Percentiles rank a stretch among this genome's conserved stretches.
phyloP scores from a whole-genome alignment of 352 stramenopile genomes.

The Globisporangium yorkense region DNA sequence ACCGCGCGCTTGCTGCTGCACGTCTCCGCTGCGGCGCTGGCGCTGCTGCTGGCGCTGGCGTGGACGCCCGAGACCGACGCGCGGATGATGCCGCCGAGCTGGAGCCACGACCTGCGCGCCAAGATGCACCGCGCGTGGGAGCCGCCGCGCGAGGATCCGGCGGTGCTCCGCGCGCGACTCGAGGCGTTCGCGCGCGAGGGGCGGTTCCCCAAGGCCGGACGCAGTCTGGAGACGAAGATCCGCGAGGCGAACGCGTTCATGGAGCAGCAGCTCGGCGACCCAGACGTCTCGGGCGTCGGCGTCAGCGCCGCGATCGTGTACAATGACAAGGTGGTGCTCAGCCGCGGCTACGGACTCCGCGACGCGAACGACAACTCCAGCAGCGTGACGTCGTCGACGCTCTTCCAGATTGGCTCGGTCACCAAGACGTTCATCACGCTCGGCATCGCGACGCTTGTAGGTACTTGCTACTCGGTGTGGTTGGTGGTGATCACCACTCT shows the following conservation, averaged over 20 bases:
- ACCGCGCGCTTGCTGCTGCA: background rate
- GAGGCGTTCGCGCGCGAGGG: constrained; percentile 24
- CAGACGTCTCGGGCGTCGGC: constrained; percentile 30
- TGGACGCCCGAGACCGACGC: background rate
- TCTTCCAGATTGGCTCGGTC: constrained; percentile 69
- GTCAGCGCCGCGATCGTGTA: constrained; percentile 43
- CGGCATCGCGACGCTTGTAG: constrained; percentile 32
- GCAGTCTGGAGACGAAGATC: constrained; percentile 37
- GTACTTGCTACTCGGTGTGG: too few relatives aligned
- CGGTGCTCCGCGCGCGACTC: constrained; percentile 23
- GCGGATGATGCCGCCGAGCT: constrained; percentile 5
- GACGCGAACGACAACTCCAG: constrained; percentile 25
- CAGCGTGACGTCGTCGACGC: constrained; percentile 28
- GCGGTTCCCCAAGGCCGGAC: constrained; percentile 28
- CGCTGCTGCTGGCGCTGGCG: constrained; percentile 1
- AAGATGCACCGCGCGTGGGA: constrained; percentile 12
- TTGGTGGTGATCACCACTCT: background rate
- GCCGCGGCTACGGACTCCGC: constrained; percentile 33
- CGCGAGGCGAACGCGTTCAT: constrained; percentile 36
- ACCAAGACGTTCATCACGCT: constrained; percentile 60
- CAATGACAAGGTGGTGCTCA: constrained; percentile 35
- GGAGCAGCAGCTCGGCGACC: constrained; percentile 29
- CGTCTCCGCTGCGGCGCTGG: background rate
- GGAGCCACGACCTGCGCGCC: constrained; percentile 10
- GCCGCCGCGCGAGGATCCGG: background rate